Conservation (phyloP, 768 basidiomycete genomes). For the Leucocoprinus birnbaumii region DNA sequence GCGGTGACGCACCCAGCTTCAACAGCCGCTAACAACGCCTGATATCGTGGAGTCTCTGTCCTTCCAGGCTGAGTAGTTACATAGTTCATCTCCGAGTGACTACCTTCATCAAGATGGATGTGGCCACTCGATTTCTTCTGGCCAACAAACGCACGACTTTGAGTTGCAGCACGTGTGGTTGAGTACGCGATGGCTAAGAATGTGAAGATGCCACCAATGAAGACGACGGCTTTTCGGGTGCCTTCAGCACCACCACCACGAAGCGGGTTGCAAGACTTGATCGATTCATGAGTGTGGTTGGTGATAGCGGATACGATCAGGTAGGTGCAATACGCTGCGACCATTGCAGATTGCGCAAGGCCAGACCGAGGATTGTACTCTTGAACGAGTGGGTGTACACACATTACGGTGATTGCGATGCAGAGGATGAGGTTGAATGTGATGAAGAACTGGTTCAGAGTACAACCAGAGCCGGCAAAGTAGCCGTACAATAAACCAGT, state of each 20-base stretch:
- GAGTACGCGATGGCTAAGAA: constrained; percentile 99
- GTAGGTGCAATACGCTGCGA: constrained; percentile 97
- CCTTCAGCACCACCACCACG: constrained; percentile 48
- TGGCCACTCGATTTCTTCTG: constrained; percentile 49
- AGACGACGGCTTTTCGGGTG: constrained; percentile 81
- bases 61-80: constrained; percentile 83
- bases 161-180: constrained; percentile 93
- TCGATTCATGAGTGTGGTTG: constrained; percentile 77
- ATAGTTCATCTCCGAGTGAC: constrained; percentile 67
- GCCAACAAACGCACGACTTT: constrained; percentile 81
- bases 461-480: constrained; percentile 86
- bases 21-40: constrained; percentile 92
- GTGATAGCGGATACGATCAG: constrained; percentile 91
- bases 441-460: constrained; percentile 96
- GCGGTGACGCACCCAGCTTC: constrained; percentile 75
- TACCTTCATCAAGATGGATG: constrained; percentile 59
- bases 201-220: constrained; percentile 92
- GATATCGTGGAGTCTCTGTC: constrained; percentile 87
- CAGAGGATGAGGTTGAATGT: constrained; percentile 87
- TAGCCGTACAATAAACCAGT: constrained; percentile 90
- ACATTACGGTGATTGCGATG: constrained; percentile 75
- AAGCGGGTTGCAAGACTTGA: constrained; percentile 80
- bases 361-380: constrained; percentile 93
- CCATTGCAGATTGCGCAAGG: constrained; percentile 93
- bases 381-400: constrained; percentile 83